Evolutionary conservation across 1,284 basidiomycete genomes (phyloP).

Genomic region (Tilletia setariae): DNA sequence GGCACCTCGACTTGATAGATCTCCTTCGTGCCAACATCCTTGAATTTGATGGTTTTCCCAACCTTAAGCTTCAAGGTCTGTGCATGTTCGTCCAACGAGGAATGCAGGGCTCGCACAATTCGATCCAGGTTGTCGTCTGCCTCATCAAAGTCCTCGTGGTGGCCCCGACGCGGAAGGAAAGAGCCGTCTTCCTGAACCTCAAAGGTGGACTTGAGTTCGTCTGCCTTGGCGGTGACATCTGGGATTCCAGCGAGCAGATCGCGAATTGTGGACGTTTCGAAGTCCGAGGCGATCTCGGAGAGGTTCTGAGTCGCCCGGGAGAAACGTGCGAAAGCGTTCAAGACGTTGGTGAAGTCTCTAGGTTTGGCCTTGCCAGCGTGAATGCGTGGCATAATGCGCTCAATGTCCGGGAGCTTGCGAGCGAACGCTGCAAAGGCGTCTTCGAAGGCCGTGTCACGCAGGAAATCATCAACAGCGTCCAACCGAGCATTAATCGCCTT

Average conservation of each 20-base stretch:
- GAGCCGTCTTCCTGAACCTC: conserved; percentile 43
- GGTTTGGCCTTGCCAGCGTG: conserved; percentile 49
- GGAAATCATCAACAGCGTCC: conserved; percentile 50
- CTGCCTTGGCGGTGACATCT: conserved; percentile 36
- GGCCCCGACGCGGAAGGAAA: conserved; percentile 40
- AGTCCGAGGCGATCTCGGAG: conserved; percentile 19
- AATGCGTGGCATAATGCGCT: conserved; percentile 48
- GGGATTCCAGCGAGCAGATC: conserved; percentile 38
- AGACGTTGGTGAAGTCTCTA: conserved; percentile 46
- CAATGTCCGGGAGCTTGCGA: conserved; percentile 47
- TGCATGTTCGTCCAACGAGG: conserved; percentile 35
- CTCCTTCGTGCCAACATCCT: conserved; percentile 53
- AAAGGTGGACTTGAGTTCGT: conserved; percentile 40
- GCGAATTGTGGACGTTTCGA: conserved; percentile 28
- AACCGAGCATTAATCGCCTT: conserved; percentile 44
- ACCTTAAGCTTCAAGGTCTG: conserved; percentile 35
- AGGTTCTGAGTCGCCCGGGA: conserved; percentile 27
- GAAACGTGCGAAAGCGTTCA: conserved; percentile 40
- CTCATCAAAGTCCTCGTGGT: conserved; percentile 40
- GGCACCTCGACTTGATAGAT: conserved; percentile 54
- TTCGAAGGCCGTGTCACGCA: conserved; percentile 32
- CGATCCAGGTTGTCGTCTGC: conserved; percentile 36
- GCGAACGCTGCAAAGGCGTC: conserved; percentile 45
- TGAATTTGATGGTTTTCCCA: conserved; percentile 40
- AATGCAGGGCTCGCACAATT: conserved; percentile 42